phyloP scores from a whole-genome alignment of 1,139 yeast species.

The Trichomonascaceae sp. region DNA sequence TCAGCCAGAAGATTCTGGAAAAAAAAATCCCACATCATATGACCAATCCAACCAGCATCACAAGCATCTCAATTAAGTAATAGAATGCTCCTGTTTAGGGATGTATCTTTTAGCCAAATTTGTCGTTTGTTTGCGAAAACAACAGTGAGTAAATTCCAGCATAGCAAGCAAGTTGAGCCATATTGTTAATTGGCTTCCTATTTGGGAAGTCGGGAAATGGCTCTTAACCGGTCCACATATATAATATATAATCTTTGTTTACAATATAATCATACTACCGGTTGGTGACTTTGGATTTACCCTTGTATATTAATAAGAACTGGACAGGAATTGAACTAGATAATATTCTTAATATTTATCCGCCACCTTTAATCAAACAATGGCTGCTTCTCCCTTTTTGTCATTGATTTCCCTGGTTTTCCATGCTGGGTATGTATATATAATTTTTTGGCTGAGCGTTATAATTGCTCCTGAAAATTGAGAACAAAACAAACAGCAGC shows the following conservation, averaged over 20 bases:
- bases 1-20: not conserved
- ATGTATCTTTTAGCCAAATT: not conserved
- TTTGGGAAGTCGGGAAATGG: conserved; percentile 1
- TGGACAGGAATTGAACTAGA: not conserved
- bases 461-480: not conserved
- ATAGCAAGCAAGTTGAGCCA: conserved; percentile 5
- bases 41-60: not conserved
- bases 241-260: conserved; percentile 6
- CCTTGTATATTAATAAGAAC: not conserved
- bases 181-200: conserved; percentile 7
- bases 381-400: conserved; percentile 17
- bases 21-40: too few relatives aligned
- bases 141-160: conserved; percentile 3
- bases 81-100: not conserved
- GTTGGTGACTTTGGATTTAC: not conserved
- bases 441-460: not conserved
- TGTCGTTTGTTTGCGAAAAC: not conserved
- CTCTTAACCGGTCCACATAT: not conserved
- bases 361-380: conserved; percentile 10
- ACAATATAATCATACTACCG: not conserved
- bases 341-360: not conserved
- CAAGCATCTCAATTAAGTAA: not conserved
- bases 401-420: conserved; percentile 18
- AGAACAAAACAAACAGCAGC: not conserved
- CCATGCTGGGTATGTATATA: conserved; percentile 21